phyloP scores from a whole-genome alignment of 352 stramenopile species.

The Globisporangium spiculum region DNA sequence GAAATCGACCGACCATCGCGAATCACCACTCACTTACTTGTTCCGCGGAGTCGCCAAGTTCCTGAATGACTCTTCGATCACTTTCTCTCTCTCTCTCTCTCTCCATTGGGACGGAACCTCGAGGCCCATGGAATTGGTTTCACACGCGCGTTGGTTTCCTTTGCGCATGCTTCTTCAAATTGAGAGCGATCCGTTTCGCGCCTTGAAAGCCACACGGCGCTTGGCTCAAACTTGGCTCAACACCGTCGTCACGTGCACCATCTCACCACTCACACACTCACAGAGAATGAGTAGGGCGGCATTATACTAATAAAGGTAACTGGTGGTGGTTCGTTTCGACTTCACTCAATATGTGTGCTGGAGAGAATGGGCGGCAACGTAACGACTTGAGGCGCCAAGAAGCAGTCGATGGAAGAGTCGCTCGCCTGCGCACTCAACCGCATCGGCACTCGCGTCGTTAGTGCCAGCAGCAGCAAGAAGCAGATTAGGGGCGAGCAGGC shows the following conservation, averaged over 20 bases:
- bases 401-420: background rate
- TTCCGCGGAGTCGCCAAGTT: conserved; percentile 3
- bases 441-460: background rate
- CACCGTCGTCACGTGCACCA: background rate
- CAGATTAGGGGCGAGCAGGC: background rate
- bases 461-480: background rate
- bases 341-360: background rate
- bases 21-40: background rate
- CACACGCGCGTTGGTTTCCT: background rate
- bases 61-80: background rate
- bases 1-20: conserved; percentile 7
- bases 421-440: background rate
- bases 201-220: background rate
- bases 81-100: background rate
- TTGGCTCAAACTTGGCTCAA: too few relatives aligned
- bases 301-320: background rate
- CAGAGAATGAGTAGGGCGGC: background rate
- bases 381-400: background rate
- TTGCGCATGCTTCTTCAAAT: background rate
- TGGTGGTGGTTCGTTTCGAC: background rate
- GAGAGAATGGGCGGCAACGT: background rate
- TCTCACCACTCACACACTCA: background rate
- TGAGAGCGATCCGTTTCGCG: background rate
- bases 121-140: background rate
- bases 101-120: background rate